Conservation (phyloP, 371 early-diverging fungal genomes). For the Gilbertella persicaria region DNA sequence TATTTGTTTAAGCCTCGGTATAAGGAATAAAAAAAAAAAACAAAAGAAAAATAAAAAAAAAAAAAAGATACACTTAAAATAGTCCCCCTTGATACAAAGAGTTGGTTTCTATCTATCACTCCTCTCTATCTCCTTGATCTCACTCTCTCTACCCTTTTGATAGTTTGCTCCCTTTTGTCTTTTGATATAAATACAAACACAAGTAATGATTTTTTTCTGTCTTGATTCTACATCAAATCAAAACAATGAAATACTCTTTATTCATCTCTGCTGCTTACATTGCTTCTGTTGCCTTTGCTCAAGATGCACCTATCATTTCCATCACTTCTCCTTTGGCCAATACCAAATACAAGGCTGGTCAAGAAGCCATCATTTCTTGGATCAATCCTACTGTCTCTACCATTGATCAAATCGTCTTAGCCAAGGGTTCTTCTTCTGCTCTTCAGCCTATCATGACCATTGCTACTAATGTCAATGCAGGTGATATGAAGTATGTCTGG, state of each 20-base stretch:
- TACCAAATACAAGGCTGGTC: conserved; percentile 29
- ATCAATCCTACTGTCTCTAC: conserved; percentile 24
- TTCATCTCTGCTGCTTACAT: conserved; percentile 27
- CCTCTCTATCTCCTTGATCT: no score
- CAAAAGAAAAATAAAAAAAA: no score
- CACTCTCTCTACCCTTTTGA: no score
- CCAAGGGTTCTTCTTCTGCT: conserved; percentile 32
- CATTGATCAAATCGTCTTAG: conserved; percentile 35
- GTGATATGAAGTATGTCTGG: conserved; percentile 28
- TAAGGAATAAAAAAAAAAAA: no score
- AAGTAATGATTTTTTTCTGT: no score
- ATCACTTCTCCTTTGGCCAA: conserved; percentile 40
- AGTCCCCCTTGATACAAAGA: no score
- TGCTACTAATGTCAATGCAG: conserved; percentile 33
- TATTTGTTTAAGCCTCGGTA: no score
- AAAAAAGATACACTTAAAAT: no score
- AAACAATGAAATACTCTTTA: conserved; percentile 26
- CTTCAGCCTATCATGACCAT: conserved; percentile 32
- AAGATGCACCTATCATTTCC: conserved; percentile 23
- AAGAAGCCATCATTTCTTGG: conserved; percentile 35
- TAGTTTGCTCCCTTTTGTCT: no score
- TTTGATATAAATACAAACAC: no score
- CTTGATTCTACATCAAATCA: no score
- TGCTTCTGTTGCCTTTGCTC: conserved; percentile 21
- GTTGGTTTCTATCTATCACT: no score